Conservation (phyloP, 805 yeast genomes). For the Scheffersomyces coipomensis region DNA sequence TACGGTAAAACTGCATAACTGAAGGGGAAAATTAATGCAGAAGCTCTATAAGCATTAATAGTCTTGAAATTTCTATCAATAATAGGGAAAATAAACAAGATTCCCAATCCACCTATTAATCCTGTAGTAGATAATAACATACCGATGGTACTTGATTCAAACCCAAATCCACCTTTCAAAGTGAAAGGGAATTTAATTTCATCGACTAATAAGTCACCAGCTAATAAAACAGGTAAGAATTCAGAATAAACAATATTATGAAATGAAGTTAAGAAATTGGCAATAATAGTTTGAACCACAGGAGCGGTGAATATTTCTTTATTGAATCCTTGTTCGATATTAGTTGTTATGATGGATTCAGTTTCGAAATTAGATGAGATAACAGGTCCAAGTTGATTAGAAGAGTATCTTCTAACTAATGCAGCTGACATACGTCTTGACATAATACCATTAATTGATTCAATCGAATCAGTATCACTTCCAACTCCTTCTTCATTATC, state of each 20-base stretch:
- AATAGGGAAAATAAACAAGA: slow-evolving; percentile 50
- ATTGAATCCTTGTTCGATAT: slow-evolving; percentile 13
- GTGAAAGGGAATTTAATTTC: slow-evolving; percentile 46
- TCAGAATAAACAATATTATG: slow-evolving; percentile 51
- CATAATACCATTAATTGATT: slow-evolving; percentile 8
- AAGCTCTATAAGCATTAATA: slow-evolving; percentile 40
- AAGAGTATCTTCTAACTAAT: slow-evolving; percentile 17
- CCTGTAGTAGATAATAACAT: slow-evolving; percentile 51
- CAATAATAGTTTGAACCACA: slow-evolving; percentile 27
- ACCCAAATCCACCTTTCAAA: slow-evolving; percentile 54
- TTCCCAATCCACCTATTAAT: slow-evolving; percentile 48
- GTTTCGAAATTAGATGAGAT: slow-evolving; percentile 6
- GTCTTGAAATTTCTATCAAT: slow-evolving; percentile 49
- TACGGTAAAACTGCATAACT: slow-evolving; percentile 48
- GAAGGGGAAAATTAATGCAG: slow-evolving; percentile 43
- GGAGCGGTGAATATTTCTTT: slow-evolving; percentile 25
- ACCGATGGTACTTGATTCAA: slow-evolving; percentile 47
- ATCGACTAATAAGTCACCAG: slow-evolving; percentile 24
- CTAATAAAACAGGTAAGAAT: slow-evolving; percentile 55
- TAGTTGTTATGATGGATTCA: slow-evolving; percentile 8
- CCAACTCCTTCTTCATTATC: slow-evolving; percentile 6
- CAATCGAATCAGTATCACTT: slow-evolving; percentile 8
- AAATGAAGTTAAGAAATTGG: slow-evolving; percentile 44
- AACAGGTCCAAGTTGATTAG: slow-evolving; percentile 8
- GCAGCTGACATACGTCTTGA: slow-evolving; percentile 19